Percentiles rank a stretch among this genome's conserved stretches.
Conservation (phyloP, 78 protist genomes). For the Monosiga brevicollis region DNA sequence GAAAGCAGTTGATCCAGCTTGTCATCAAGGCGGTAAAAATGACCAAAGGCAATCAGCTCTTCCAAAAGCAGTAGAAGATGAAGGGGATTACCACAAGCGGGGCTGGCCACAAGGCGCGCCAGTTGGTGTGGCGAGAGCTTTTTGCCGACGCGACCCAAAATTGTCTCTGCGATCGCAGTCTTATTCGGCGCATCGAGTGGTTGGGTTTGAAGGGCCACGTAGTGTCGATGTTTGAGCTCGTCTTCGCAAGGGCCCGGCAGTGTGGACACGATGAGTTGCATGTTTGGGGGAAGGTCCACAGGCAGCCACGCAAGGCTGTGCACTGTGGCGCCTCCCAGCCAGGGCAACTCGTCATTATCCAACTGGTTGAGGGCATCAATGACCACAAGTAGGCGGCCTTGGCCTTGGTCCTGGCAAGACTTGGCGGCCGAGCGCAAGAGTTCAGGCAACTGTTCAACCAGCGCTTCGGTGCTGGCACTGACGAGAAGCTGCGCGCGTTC, state of each 20-base stretch:
- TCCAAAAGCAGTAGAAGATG: not conserved
- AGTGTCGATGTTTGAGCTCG: not conserved
- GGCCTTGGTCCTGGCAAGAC: not conserved
- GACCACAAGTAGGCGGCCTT: not conserved
- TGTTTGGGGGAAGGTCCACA: not conserved
- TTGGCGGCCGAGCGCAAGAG: not conserved
- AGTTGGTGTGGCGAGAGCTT: not conserved
- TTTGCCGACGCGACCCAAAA: not conserved
- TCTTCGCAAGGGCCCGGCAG: not conserved
- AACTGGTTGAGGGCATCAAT: constrained; percentile 7
- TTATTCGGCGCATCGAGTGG: not conserved
- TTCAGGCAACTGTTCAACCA: not conserved
- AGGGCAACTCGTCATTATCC: not conserved
- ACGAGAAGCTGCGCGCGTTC: not conserved
- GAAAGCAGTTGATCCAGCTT: not conserved
- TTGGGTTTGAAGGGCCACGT: not conserved
- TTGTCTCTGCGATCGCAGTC: not conserved
- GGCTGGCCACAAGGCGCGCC: not conserved
- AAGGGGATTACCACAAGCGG: not conserved
- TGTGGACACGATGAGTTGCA: not conserved
- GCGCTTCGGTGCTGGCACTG: not conserved
- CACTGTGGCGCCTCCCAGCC: not conserved
- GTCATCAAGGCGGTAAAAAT: not conserved
- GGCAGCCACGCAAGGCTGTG: constrained; percentile 3
- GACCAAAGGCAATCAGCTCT: constrained; percentile 8